phyloP scores from a whole-genome alignment of 768 basidiomycete species.

The Lactifluus subvellereus region DNA sequence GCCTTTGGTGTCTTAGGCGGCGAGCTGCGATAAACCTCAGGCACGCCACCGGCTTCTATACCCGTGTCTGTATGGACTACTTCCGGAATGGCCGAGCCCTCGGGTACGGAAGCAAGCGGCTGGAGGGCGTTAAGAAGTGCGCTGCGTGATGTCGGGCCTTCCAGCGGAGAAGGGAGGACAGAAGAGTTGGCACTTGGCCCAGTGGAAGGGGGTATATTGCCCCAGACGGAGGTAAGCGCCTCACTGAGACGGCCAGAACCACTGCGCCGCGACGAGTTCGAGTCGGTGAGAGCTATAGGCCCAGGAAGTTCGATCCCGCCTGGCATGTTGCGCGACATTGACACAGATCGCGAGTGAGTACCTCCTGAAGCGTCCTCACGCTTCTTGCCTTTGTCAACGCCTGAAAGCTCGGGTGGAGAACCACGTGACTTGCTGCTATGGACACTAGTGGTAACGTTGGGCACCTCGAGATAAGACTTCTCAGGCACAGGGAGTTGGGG shows the following conservation, averaged over 20 bases:
- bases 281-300: constrained; percentile 29
- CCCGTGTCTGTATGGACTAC: constrained; percentile 3
- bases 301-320: constrained; percentile 33
- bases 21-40: constrained; percentile 12
- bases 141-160: constrained; percentile 28
- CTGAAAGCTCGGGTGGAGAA: constrained; percentile 23
- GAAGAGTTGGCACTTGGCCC: constrained; percentile 19
- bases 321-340: constrained; percentile 24
- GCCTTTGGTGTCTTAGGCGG: constrained; percentile 22
- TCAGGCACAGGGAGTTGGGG: constrained; percentile 28
- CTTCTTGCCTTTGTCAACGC: constrained; percentile 28
- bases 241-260: constrained; percentile 38
- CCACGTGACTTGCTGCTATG: constrained; percentile 23
- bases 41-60: neutral
- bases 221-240: constrained; percentile 46
- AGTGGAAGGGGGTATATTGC: constrained; percentile 25
- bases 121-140: constrained; percentile 27
- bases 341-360: constrained; percentile 8
- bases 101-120: constrained; percentile 22
- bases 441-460: constrained; percentile 15
- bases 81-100: constrained; percentile 20
- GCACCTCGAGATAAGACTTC: constrained; percentile 29
- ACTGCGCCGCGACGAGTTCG: constrained; percentile 35
- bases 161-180: constrained; percentile 27
- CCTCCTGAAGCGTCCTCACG: constrained; percentile 24